These are phyloP conservation scores for Populus ilicifolia DNA, from an alignment of 345 rosid species.

Conservation along the genomic window DNA sequence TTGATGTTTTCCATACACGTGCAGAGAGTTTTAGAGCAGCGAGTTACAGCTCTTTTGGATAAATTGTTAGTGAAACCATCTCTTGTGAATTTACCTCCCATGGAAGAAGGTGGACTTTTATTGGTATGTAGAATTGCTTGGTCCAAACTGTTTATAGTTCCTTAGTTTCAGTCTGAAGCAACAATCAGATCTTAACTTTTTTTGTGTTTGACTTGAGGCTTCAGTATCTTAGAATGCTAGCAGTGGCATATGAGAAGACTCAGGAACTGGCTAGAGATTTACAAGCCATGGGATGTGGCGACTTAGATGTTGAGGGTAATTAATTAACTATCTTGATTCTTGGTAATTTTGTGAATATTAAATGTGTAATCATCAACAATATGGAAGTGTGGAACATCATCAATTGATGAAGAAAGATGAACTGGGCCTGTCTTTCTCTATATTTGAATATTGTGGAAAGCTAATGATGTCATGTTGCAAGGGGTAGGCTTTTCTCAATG, in stretches of 20 bases:
- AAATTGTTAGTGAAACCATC: constrained; percentile 89
- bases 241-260: constrained; percentile 95
- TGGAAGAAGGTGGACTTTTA: constrained; percentile 68
- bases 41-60: constrained; percentile 88
- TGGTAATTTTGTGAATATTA: not conserved
- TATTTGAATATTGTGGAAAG: not conserved
- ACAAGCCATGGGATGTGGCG: constrained; percentile 93
- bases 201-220: constrained; percentile 38
- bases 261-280: constrained; percentile 95
- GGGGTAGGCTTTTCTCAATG: not conserved
- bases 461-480: not conserved
- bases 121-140: constrained; percentile 32
- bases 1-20: not conserved
- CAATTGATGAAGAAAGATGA: not conserved
- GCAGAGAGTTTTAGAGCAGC: constrained; percentile 97
- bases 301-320: constrained; percentile 92
- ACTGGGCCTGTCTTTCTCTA: not conserved
- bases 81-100: constrained; percentile 75
- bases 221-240: constrained; percentile 97
- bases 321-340: not conserved
- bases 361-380: not conserved
- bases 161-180: constrained; percentile 10
- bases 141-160: not conserved
- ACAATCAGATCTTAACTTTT: constrained; percentile 15
- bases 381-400: not conserved